Evolutionary conservation across 306 rosid genomes (phyloP), one percentile per base, ranked within the genome.

Genomic region (Crotalaria pallida): DNA sequence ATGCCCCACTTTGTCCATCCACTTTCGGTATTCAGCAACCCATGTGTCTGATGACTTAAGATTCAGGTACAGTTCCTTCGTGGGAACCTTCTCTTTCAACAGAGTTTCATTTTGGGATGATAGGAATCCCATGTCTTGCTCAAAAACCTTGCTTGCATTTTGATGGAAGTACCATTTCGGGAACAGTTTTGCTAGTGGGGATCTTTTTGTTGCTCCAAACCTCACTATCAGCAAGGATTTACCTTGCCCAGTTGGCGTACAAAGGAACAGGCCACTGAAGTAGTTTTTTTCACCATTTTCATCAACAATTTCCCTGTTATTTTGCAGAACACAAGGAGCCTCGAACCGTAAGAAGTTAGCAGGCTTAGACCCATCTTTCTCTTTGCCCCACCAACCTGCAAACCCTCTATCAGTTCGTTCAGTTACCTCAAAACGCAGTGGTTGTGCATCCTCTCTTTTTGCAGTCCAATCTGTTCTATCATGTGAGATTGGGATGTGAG

Each of bases 1-100:
- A 23, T 94, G 97, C 50, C 99, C 99, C 3, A 82, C 99, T 77
- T 86, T 94, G 86, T 94, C 99, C 97, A 94, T 91, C 99, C 99
- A 94, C 76, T 80, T 88, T 53, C 97, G 59, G 73, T 94, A 94
- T 77, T 94, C 99, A 27, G 92, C 91, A 22, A 94, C 97, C 90
- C 92, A 94, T 23, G 96, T 86, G 51, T 94, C 99, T 29, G 97
- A 94, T 43, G 97, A 94, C 69, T 82, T 88, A 47, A 94, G 74
- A 73, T 84, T 91, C 13, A 88, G 82, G 82, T 94, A 94, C 7
- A 94, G 81, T 65, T 87, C 87, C 75, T 84, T 94, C 56, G 96
- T 94, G 47, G 99, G 96, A 10, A 88, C 87, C 83, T 84, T 91
- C 73, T 88, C 92, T 72, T 80, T 88, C 77, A 94, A 10, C 21